Evolutionary conservation across 768 basidiomycete species (phyloP), one percentile per base, ranked within the genome.

Genomic region (Astraeus odoratus): DNA sequence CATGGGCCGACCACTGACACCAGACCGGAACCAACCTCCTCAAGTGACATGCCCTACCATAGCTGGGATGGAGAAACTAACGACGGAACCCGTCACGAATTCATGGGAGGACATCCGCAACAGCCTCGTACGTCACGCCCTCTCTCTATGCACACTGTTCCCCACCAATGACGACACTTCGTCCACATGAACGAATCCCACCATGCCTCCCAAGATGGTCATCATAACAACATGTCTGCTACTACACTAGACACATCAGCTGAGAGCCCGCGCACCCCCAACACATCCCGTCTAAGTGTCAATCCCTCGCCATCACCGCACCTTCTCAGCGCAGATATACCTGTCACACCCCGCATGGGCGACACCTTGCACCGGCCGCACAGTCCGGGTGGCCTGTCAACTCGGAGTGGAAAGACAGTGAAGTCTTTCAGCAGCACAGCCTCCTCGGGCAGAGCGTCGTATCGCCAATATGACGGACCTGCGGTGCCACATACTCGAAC

Each of bases 391-490:
- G 13, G 9, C 3, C 8, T 35, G 20, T 57, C 60, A 7, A 50
- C 30, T 2, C 27, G 35, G 25, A 37, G 27, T 30, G 16, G 8
- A 5, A 43, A 19, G n/a, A 43, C 24, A 16, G 22, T 29, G 24
- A 42, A n/a, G 9, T 58, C 59, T 3, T 24, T 0, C 15, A 35
- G 31, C 39, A 53, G 57, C 48, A 31, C 30, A 43, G 43, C 20
- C 16, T 58, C 60, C 3, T 18, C n/a, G 18, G 61, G 57, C 8
- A 57, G 57, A 25, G 40, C 48, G 1, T 57, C 59, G 15, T 57
- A 57, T 40, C 57, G 55, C 37, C 45, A 34, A 7, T 44, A 61
- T 33, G 52, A 1, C 19, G 61, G 55, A 6, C 44, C 49, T 13
- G 26, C 44, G n/a, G n/a, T n/a, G 26, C 42, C 55, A 22, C 50